Evolutionary conservation across 805 yeast genomes (phyloP).

Genomic region (Dipodascus geniculatus): DNA sequence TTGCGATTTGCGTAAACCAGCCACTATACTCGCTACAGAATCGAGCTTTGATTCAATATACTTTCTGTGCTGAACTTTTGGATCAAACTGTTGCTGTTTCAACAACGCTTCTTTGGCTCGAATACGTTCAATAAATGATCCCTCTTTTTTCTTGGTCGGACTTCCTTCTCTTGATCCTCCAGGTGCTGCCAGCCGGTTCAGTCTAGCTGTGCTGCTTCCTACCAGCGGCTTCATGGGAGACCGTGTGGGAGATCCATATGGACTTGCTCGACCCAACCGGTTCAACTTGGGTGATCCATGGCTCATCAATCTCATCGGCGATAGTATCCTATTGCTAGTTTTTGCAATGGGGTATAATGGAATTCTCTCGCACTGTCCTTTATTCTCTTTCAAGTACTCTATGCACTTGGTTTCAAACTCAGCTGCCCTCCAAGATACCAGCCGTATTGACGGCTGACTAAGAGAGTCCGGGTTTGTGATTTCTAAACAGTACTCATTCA

Average conservation of each 20-base stretch:
- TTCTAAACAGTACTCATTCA: not conserved
- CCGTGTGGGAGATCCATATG: not conserved
- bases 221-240: not conserved
- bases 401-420: not conserved
- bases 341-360: not conserved
- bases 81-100: constrained; percentile 1
- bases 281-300: not conserved
- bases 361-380: not conserved
- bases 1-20: not conserved
- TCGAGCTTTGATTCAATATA: constrained; percentile 1
- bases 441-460: not conserved
- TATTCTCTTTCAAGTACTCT: not conserved
- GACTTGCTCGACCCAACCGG: not conserved
- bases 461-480: not conserved
- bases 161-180: not conserved
- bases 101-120: constrained; percentile 20
- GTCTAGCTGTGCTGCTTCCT: not conserved
- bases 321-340: not conserved
- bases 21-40: not conserved
- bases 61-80: not conserved
- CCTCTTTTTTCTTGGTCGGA: constrained; percentile 5
- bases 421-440: not conserved
- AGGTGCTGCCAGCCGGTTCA: not conserved
- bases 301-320: not conserved
- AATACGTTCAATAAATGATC: constrained; percentile 21